These are phyloP conservation scores for Vigna unguiculata DNA, from an alignment of 306 rosid species.

Conservation along the genomic window DNA sequence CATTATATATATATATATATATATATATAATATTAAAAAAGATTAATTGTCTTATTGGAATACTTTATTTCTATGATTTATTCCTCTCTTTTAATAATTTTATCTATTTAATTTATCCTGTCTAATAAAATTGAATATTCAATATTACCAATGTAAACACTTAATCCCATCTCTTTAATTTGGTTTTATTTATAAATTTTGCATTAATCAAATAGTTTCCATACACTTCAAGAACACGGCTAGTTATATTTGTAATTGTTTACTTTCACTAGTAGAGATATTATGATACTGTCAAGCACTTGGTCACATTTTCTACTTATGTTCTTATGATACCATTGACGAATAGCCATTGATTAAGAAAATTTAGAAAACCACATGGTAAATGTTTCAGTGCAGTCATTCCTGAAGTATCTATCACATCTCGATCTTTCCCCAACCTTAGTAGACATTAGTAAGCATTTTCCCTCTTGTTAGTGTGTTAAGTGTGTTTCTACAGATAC, in stretches of 20 bases:
- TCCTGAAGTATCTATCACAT: slow-evolving; percentile 1
- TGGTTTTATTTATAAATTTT: too few relatives aligned
- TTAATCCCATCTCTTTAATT: not conserved
- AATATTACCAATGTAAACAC: not conserved
- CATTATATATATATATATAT: too few relatives aligned
- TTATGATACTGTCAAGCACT: not conserved
- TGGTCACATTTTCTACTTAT: not conserved
- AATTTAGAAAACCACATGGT: slow-evolving; percentile 17
- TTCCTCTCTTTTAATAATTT: not conserved
- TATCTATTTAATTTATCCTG: not conserved
- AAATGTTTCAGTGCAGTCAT: not conserved
- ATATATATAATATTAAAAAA: too few relatives aligned
- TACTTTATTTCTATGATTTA: not conserved
- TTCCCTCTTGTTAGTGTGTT: not conserved
- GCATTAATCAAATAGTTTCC: too few relatives aligned
- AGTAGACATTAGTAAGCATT: not conserved
- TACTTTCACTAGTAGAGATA: not conserved
- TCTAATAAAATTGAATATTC: not conserved
- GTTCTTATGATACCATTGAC: slow-evolving; percentile 12
- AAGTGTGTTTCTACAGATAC: not conserved
- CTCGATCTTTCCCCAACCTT: not conserved
- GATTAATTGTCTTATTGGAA: not conserved
- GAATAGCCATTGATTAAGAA: not conserved
- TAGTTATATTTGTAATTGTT: slow-evolving; percentile 3
- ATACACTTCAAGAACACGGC: not conserved